Evolutionary conservation across 2,329 filamentous ascomycete genomes (phyloP).

Genomic region (Ceratocystis cubensis): DNA sequence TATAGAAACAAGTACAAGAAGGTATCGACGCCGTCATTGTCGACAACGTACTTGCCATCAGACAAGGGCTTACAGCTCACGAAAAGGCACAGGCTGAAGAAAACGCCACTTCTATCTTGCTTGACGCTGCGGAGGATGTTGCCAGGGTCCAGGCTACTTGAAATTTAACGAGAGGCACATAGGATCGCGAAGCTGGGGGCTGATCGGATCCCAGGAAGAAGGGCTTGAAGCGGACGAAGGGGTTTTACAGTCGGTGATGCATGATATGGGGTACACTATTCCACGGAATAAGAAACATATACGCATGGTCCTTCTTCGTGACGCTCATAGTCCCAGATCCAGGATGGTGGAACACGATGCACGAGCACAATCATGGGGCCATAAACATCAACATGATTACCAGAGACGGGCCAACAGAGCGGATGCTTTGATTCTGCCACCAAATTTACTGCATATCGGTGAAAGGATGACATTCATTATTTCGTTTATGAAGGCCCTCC

Average conservation of each 20-base stretch:
- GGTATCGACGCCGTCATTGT: constrained; percentile 98
- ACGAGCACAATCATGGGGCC: no score
- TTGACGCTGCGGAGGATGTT: background rate
- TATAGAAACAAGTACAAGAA: constrained; percentile 74
- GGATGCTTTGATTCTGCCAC: background rate
- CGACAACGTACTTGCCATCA: constrained; percentile 83
- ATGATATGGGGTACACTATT: background rate
- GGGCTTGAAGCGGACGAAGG: background rate
- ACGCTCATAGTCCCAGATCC: constrained; percentile 1
- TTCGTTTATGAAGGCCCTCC: background rate
- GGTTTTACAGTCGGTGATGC: background rate
- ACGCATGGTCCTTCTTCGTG: constrained; percentile 5
- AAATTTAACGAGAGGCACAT: background rate
- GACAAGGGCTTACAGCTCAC: constrained; percentile 62
- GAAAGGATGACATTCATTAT: background rate
- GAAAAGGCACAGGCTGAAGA: constrained; percentile 15
- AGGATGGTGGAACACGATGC: background rate
- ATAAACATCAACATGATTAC: background rate
- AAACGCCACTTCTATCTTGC: constrained; percentile 1
- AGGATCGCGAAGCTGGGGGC: background rate
- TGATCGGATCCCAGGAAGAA: background rate
- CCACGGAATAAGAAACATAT: constrained; percentile 7
- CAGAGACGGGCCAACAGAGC: background rate
- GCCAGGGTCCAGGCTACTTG: background rate
- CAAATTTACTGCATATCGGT: background rate